A percentile compares a stretch with the other conserved stretches of the same genome.
phyloP scores from a whole-genome alignment of 2,329 filamentous ascomycete species.

The Alternaria sp. region DNA sequence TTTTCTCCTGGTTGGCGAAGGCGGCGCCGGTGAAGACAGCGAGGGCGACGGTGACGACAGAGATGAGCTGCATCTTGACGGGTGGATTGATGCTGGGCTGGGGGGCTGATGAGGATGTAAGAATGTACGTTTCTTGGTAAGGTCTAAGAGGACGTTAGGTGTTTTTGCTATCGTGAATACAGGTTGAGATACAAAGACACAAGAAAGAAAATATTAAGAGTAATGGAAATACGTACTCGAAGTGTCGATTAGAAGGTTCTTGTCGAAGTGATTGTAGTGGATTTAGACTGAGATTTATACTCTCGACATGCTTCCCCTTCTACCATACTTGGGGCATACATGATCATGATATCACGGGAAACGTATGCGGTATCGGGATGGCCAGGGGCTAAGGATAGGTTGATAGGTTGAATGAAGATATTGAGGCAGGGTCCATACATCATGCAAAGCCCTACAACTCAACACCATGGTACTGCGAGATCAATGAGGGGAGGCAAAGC shows the following conservation, averaged over 20 bases:
- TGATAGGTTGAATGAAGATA: background rate
- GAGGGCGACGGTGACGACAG: background rate
- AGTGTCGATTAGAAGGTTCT: background rate
- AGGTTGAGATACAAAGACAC: background rate
- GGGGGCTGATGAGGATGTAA: background rate
- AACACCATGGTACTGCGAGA: background rate
- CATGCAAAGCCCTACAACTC: background rate
- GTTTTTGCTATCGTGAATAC: background rate
- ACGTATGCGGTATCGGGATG: background rate
- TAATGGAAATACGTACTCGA: background rate
- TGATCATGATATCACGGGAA: background rate
- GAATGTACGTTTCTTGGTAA: background rate
- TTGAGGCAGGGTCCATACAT: background rate
- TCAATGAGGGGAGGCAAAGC: background rate
- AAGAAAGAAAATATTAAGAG: background rate
- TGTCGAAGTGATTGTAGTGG: background rate
- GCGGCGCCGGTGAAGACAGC: constrained; percentile 1
- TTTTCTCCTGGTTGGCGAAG: background rate
- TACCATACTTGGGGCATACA: background rate
- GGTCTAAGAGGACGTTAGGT: background rate
- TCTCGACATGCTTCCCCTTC: background rate
- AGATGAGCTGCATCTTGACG: constrained; percentile 9
- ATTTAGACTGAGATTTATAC: background rate
- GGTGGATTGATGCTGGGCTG: background rate
- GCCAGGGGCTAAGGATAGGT: background rate